These are phyloP conservation scores for Cylindrotheca fusiformis DNA, from an alignment of 108 stramenopile genomes.

Conservation along the genomic window DNA sequence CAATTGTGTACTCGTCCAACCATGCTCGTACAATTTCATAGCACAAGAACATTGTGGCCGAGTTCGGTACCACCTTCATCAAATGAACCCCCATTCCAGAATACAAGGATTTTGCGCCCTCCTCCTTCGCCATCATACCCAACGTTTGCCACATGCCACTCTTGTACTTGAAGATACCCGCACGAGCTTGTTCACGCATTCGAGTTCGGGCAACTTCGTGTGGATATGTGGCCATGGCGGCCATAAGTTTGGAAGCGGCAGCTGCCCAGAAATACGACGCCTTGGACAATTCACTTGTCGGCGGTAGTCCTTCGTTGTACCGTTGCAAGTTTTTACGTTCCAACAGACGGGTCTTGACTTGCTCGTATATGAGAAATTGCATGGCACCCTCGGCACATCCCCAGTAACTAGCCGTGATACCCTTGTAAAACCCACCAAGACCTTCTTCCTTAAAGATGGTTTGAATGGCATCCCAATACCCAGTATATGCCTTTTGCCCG, in stretches of 20 bases:
- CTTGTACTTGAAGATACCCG: slow-evolving; percentile 92
- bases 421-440: slow-evolving; percentile 85
- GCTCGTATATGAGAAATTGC: slow-evolving; percentile 92
- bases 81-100: slow-evolving; percentile 92
- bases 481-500: slow-evolving; percentile 73
- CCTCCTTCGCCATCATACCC: slow-evolving; percentile 81
- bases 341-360: slow-evolving; percentile 71
- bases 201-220: slow-evolving; percentile 95
- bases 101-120: slow-evolving; percentile 81
- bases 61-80: slow-evolving; percentile 91
- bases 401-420: slow-evolving; percentile 91
- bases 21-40: slow-evolving; percentile 78
- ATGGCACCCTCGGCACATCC: slow-evolving; percentile 89
- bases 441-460: slow-evolving; percentile 83
- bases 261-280: slow-evolving; percentile 71
- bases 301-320: slow-evolving; percentile 43
- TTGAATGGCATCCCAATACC: slow-evolving; percentile 71
- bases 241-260: slow-evolving; percentile 79
- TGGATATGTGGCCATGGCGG: slow-evolving; percentile 85
- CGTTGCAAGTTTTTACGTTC: slow-evolving; percentile 50
- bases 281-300: slow-evolving; percentile 66
- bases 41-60: slow-evolving; percentile 91
- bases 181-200: slow-evolving; percentile 84
- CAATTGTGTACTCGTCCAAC: slow-evolving; percentile 41
- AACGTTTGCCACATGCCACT: slow-evolving; percentile 92